These are phyloP conservation scores for baker's yeast (Saccharomyces cerevisiae) DNA, from an alignment of 805 yeast genomes.

Conservation along the genomic window DNA sequence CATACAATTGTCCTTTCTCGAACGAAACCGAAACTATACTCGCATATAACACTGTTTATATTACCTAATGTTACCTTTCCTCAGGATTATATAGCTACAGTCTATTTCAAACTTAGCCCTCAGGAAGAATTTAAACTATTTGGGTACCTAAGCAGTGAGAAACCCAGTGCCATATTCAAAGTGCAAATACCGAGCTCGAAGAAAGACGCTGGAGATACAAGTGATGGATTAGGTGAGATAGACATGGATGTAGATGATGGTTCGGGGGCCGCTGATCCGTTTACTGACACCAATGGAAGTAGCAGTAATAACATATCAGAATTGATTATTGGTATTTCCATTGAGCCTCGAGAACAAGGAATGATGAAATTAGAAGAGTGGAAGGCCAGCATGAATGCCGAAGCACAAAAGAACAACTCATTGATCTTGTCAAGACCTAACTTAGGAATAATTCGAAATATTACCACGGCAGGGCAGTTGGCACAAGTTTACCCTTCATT, in stretches of 20 bases:
- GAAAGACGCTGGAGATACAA: conserved; percentile 13
- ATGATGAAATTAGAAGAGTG: conserved; percentile 44
- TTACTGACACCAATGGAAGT: conserved; percentile 3
- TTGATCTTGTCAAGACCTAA: conserved; percentile 25
- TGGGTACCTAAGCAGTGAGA: conserved; percentile 53
- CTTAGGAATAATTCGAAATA: conserved; percentile 13
- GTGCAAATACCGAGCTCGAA: conserved; percentile 38
- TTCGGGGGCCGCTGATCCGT: conserved; percentile 29
- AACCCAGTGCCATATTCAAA: conserved; percentile 89
- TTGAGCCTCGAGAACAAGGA: conserved; percentile 70
- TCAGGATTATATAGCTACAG: conserved; percentile 66
- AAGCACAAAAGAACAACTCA: conserved; percentile 11
- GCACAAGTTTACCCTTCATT: conserved; percentile 33
- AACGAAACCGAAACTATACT: conserved; percentile 32
- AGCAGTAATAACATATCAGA: conserved; percentile 31
- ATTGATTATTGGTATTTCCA: conserved; percentile 71
- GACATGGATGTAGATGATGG: conserved; percentile 46
- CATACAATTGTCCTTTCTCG: conserved; percentile 31
- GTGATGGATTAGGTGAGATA: conserved; percentile 45
- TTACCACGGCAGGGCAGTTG: conserved; percentile 26
- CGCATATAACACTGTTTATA: conserved; percentile 76
- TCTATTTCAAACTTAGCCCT: conserved; percentile 76
- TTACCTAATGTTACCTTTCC: conserved; percentile 76
- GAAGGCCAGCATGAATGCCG: conserved; percentile 21
- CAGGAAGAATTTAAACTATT: conserved; percentile 50